Percentiles rank a stretch among this genome's conserved stretches.
Evolutionary conservation across 805 yeast species (phyloP).

Genomic region (Lachancea mirantina): DNA sequence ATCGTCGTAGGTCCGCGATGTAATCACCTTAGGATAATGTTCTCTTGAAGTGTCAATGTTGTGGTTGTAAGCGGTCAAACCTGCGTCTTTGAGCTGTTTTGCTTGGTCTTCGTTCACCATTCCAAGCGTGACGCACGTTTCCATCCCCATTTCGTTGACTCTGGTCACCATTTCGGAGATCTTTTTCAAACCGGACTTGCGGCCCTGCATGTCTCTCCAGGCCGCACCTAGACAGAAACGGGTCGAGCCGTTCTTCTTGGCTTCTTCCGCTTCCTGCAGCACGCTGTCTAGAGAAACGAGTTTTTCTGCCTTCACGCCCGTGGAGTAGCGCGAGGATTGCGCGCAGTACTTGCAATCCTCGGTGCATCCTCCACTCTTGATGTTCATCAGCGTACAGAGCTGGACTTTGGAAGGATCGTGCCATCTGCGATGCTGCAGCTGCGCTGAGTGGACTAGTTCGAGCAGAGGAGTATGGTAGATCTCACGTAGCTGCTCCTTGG

Average conservation of each 20-base stretch:
- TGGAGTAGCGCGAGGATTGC: slow-evolving; percentile 60
- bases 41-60: slow-evolving; percentile 75
- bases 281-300: slow-evolving; percentile 57
- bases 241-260: slow-evolving; percentile 65
- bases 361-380: slow-evolving; percentile 75
- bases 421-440: slow-evolving; percentile 55
- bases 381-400: slow-evolving; percentile 65
- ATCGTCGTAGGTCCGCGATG: slow-evolving; percentile 67
- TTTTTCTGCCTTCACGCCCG: slow-evolving; percentile 67
- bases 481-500: slow-evolving; percentile 48
- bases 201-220: slow-evolving; percentile 79
- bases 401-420: slow-evolving; percentile 69
- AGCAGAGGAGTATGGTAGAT: slow-evolving; percentile 61
- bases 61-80: slow-evolving; percentile 76
- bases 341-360: slow-evolving; percentile 81
- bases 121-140: slow-evolving; percentile 74
- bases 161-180: slow-evolving; percentile 58
- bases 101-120: slow-evolving; percentile 69
- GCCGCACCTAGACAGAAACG: slow-evolving; percentile 85
- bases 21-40: slow-evolving; percentile 63
- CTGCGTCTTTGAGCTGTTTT: slow-evolving; percentile 50
- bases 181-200: slow-evolving; percentile 57
- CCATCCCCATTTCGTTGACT: slow-evolving; percentile 62
- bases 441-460: slow-evolving; percentile 54
- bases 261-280: slow-evolving; percentile 52